Base-by-base conservation (phyloP, 2,329 filamentous ascomycete species). In the Cryphonectria carpinicola region DNA sequence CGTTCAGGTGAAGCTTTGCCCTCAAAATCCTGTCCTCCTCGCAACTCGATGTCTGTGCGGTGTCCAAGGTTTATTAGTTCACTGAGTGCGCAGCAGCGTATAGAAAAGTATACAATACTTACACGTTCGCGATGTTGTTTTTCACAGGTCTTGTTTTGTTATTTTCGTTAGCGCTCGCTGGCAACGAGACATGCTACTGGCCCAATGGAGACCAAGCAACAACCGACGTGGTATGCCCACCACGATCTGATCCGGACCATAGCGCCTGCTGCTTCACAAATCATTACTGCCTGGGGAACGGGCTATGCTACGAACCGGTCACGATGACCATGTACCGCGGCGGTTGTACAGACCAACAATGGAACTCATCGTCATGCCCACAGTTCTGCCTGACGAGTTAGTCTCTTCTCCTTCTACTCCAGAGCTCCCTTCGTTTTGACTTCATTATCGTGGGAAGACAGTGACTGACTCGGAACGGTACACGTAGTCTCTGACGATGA, bases 291-390 rank as follows among this genome's bases (percentile, higher is more conserved):
- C 56, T 66, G 49, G 58, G 32, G 10, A 69, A 69, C 3, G 67
- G 67, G 11, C 49, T 69, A 6, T 69, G 67, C 46, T 43, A 62
- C 6, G 54, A 63, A 22, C 62, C 62, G 49, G 13, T 43, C 35
- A 39, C 61, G 54, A 49, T 63, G 67, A 32, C 39, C 37, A 37
- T 69, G 61, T 69, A 69, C 28, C 67, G 67, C 17, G 67, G 67
- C 28, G 67, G 67, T n/a, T 69, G 67, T 60, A 69, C 62, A 19
- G 67, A 69, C 14, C 22, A 49, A 11, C 19, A 32, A 14, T 69
- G 54, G 28, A 32, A 60, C 4, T 35, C 62, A 35, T 37, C 62
- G 0, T 63, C 61, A 25, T 69, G 67, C 14, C 67, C 67, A 2
- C 39, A 28, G 11, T 37, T 58, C n/a, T 69, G 62, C 39, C 22